These are phyloP conservation scores for Arabidopsis lyrata DNA, from an alignment of 441 rosid species.

Conservation along the genomic window DNA sequence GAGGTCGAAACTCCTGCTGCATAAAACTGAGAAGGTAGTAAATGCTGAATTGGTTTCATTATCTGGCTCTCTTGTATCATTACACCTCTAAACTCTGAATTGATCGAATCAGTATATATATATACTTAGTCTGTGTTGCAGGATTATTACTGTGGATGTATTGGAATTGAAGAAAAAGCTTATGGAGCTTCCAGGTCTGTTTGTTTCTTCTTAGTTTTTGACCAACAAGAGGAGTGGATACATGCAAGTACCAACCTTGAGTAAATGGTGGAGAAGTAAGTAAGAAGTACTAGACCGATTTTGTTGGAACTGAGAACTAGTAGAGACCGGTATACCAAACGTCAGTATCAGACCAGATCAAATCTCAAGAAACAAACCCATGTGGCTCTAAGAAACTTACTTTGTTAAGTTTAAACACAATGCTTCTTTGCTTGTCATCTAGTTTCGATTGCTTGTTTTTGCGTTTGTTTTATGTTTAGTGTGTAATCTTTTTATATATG, in stretches of 20 bases:
- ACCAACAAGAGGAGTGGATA: slow-evolving; percentile 19
- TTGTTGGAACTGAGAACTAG: slow-evolving; percentile 22
- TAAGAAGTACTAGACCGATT: slow-evolving; percentile 26
- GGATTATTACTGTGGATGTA: slow-evolving; percentile 17
- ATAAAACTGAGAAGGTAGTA: slow-evolving; percentile 31
- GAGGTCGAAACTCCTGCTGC: slow-evolving; percentile 24
- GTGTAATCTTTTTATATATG: background rate
- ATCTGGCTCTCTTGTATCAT: background rate
- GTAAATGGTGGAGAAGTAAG: slow-evolving; percentile 14
- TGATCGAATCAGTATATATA: slow-evolving; percentile 1
- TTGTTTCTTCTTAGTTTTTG: background rate
- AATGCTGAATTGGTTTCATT: background rate
- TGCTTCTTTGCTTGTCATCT: background rate
- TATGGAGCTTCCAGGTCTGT: background rate
- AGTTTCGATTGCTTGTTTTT: slow-evolving; percentile 1
- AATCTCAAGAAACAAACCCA: slow-evolving; percentile 21
- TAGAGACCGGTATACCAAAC: slow-evolving; percentile 8
- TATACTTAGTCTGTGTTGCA: slow-evolving; percentile 19
- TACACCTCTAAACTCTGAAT: slow-evolving; percentile 12
- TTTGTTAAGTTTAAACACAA: slow-evolving; percentile 11
- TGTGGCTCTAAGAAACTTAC: slow-evolving; percentile 33
- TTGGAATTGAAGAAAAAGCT: slow-evolving; percentile 25
- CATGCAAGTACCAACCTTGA: slow-evolving; percentile 1
- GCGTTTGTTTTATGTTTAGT: background rate
- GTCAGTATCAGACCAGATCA: slow-evolving; percentile 25